Base-by-base conservation (phyloP, 768 basidiomycete genomes). In the Sporobolomyces pararoseus region DNA sequence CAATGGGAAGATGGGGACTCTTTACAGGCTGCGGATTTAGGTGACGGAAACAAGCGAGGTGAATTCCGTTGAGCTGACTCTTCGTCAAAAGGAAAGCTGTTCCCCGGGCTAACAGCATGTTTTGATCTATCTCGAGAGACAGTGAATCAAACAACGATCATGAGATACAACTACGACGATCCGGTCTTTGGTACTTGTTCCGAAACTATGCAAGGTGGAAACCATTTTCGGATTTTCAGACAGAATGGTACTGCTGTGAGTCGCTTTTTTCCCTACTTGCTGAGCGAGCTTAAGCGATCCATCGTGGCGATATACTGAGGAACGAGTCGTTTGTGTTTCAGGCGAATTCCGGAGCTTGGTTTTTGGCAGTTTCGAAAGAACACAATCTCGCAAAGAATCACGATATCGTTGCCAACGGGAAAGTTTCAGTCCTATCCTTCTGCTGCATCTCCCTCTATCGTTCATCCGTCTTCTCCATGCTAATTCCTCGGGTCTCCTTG, bases 211-310 rank as follows among this genome's bases (percentile, higher is more conserved):
- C 77, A 89, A 73, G 92, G 92, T 2, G 93, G 93, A 9, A 84
- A 91, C 66, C 91, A 92, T 77, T 93, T 89, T 76, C 84, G 90
- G 52, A 88, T 89, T 17, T 92, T 90, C 89, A 85, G 85, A 73
- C 90, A 92, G 82, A 89, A 90, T 73, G 90, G 89, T 7, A 59
- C 42, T 25, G 10, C 4, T 5, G 42, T 59, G 14, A 31, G 53
- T 54, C n/a, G 7, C 19, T 25, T 27, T 27, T 19, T 52, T 50
- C 49, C 49, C 10, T 50, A 9, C 49, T n/a, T 50, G 27, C 10
- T 50, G 19, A n/a, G n/a, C n/a, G n/a, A n/a, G n/a, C n/a, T n/a
- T n/a, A n/a, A n/a, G n/a, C n/a, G n/a, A n/a, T n/a, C n/a, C n/a
- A n/a, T n/a, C n/a, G n/a, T n/a, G n/a, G n/a, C n/a, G n/a, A n/a